Evolutionary conservation across 164 flowering plant genomes (phyloP).

Genomic region (Malania oleifera): DNA sequence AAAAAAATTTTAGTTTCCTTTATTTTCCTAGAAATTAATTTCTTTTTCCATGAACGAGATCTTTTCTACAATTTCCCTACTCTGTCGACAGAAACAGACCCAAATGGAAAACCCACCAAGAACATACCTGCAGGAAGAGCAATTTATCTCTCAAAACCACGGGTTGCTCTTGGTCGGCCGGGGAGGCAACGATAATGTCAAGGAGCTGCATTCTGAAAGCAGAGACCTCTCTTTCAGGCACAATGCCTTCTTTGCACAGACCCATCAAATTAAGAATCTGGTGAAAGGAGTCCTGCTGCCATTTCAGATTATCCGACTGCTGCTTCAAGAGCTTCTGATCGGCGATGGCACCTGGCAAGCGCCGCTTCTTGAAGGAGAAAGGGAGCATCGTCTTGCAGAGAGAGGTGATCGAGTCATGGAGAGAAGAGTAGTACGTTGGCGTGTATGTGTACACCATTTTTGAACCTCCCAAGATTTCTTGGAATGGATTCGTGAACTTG

Average conservation of each 20-base stretch:
- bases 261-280: slow-evolving; percentile 78
- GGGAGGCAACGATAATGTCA: slow-evolving; percentile 65
- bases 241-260: slow-evolving; percentile 73
- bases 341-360: slow-evolving; percentile 38
- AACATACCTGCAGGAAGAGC: slow-evolving; percentile 76
- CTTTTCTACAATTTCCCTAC: too few species aligned
- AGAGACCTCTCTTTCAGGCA: slow-evolving; percentile 57
- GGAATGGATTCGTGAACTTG: neutral
- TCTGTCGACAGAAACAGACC: neutral
- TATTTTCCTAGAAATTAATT: too few species aligned
- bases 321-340: slow-evolving; percentile 68
- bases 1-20: neutral
- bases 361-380: slow-evolving; percentile 64
- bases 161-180: slow-evolving; percentile 49
- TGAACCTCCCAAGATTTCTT: slow-evolving; percentile 2
- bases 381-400: slow-evolving; percentile 85
- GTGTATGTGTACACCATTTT: slow-evolving; percentile 72
- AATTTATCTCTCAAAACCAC: slow-evolving; percentile 72
- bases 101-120: neutral
- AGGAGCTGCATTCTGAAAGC: slow-evolving; percentile 63
- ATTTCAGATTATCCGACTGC: slow-evolving; percentile 85
- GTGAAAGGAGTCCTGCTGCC: slow-evolving; percentile 97
- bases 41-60: too few species aligned
- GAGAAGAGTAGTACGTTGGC: slow-evolving; percentile 78
- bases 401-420: slow-evolving; percentile 81